These are phyloP conservation scores for Plasmodium gaboni DNA, from an alignment of 169 alveolate species.

Conservation along the genomic window DNA sequence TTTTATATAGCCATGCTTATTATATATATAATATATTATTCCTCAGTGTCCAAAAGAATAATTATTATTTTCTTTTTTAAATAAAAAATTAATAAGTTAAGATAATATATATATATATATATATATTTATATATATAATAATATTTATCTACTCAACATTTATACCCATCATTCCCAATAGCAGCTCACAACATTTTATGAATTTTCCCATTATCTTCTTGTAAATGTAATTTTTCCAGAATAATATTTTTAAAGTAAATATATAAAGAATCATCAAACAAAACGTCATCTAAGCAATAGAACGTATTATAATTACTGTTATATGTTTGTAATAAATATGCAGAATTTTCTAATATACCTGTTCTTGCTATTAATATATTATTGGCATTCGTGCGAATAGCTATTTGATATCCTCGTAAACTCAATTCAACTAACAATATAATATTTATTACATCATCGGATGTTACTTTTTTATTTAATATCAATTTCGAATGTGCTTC, in stretches of 20 bases:
- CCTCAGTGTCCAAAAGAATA: no score
- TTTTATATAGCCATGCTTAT: no score
- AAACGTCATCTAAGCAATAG: slow-evolving; percentile 63
- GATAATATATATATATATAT: no score
- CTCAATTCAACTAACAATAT: slow-evolving; percentile 44
- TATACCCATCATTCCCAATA: no score
- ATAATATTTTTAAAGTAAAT: slow-evolving; percentile 40
- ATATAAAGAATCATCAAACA: slow-evolving; percentile 20
- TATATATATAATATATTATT: no score
- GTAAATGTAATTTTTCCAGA: slow-evolving; percentile 44
- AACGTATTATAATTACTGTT: slow-evolving; percentile 16
- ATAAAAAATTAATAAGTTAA: background rate
- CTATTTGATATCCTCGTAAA: slow-evolving; percentile 66
- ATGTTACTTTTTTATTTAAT: slow-evolving; percentile 82
- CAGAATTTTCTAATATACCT: slow-evolving; percentile 33
- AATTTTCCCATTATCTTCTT: slow-evolving; percentile 27
- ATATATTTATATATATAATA: no score
- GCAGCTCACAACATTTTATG: background rate
- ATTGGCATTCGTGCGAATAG: slow-evolving; percentile 23
- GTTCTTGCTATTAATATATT: slow-evolving; percentile 50
- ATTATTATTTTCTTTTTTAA: background rate
- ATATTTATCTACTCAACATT: no score
- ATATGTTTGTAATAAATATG: slow-evolving; percentile 11
- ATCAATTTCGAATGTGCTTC: slow-evolving; percentile 95
- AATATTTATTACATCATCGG: slow-evolving; percentile 87